These are phyloP conservation scores for Gracilaria gracilis DNA, from an alignment of 23 red algal genomes.

Conservation along the genomic window DNA sequence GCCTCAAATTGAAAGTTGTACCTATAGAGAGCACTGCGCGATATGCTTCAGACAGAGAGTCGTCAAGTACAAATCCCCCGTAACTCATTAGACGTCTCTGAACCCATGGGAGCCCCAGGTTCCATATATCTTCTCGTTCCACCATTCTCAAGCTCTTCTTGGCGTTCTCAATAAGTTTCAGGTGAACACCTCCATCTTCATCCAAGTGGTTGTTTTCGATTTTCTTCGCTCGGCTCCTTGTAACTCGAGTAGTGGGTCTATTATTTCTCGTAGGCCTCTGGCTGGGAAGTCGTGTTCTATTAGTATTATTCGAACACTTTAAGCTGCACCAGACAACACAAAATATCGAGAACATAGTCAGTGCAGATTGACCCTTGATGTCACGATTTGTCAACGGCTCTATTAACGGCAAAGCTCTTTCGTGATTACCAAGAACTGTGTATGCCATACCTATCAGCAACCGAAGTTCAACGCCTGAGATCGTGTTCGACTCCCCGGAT, in stretches of 20 bases:
- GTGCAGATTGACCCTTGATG: background rate
- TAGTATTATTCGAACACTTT: background rate
- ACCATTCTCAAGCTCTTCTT: conserved; percentile 2
- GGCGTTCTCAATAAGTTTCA: background rate
- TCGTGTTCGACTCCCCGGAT: background rate
- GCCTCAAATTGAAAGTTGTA: conserved; percentile 18
- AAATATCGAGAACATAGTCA: conserved; percentile 15
- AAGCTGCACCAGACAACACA: conserved; percentile 10
- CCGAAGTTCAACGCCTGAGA: conserved; percentile 14
- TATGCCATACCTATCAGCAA: conserved; percentile 21
- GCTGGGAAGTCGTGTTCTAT: background rate
- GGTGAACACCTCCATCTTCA: background rate
- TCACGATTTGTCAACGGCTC: background rate
- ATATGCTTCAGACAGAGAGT: background rate
- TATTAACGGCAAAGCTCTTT: conserved; percentile 18
- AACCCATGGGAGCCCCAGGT: conserved; percentile 17
- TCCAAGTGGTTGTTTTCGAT: background rate
- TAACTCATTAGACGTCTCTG: conserved; percentile 12
- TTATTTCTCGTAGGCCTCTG: background rate
- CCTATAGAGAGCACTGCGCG: conserved; percentile 18
- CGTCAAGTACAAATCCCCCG: background rate
- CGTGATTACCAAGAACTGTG: conserved; percentile 2
- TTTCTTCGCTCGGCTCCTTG: conserved; percentile 26
- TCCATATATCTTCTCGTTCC: conserved; percentile 17
- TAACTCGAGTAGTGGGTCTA: background rate